These are phyloP conservation scores for Tilletia caries DNA, from an alignment of 1,284 basidiomycete genomes.

Conservation along the genomic window DNA sequence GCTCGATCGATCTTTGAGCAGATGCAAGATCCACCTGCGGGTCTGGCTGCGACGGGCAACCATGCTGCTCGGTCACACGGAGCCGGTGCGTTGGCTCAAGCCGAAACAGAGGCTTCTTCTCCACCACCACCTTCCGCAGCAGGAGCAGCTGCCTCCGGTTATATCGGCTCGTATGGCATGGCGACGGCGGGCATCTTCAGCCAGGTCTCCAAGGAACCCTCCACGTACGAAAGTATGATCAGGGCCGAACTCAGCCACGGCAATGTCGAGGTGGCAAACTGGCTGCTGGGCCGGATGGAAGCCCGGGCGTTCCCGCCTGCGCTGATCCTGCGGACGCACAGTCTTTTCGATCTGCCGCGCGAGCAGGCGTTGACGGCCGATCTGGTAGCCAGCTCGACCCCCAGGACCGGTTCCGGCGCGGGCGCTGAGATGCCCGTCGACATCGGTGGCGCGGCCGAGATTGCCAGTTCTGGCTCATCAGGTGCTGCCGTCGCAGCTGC, in stretches of 20 bases:
- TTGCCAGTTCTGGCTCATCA: no score
- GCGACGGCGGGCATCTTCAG: not conserved
- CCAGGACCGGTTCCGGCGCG: no score
- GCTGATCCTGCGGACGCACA: constrained; percentile 43
- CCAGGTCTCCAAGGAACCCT: constrained; percentile 6
- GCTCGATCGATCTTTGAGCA: constrained; percentile 68
- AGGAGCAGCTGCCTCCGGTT: not conserved
- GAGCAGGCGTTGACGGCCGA: not conserved
- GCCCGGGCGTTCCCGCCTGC: constrained; percentile 60
- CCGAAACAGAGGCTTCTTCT: constrained; percentile 14
- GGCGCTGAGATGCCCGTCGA: no score
- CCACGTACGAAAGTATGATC: constrained; percentile 86
- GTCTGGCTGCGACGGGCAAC: constrained; percentile 83
- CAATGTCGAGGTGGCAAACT: constrained; percentile 68
- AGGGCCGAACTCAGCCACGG: constrained; percentile 80
- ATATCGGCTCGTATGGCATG: not conserved
- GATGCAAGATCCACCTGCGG: constrained; percentile 79
- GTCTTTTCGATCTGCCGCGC: constrained; percentile 27
- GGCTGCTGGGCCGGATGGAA: constrained; percentile 71
- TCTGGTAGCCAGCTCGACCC: not conserved
- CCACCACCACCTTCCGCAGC: constrained; percentile 2
- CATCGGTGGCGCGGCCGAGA: no score
- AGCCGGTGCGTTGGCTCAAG: constrained; percentile 56
- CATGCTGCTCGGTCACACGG: constrained; percentile 62
- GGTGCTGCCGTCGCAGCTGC: no score